Evolutionary conservation across 495 filamentous ascomycete genomes (phyloP).

Genomic region (Penicillium canescens): DNA sequence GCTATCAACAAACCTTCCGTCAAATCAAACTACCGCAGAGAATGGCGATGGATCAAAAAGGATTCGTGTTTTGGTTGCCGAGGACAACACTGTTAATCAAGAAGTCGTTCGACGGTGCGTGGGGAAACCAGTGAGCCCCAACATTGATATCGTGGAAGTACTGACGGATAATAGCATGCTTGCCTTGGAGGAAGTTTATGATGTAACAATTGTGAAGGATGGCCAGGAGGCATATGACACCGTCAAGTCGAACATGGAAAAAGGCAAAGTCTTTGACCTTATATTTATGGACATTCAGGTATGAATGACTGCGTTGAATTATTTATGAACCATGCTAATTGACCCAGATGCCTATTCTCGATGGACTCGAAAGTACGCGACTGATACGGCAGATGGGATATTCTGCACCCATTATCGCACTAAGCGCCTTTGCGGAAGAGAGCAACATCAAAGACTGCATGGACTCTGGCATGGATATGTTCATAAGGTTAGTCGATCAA

Average conservation of each 20-base stretch:
- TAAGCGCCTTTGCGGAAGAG: conserved; percentile 89
- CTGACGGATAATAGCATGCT: conserved; percentile 48
- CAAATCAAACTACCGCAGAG: conserved; percentile 44
- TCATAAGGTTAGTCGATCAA: conserved; percentile 41
- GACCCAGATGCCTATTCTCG: conserved; percentile 82
- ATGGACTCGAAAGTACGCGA: conserved; percentile 84
- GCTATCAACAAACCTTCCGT: conserved; percentile 33
- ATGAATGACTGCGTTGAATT: conserved; percentile 9
- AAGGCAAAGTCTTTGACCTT: conserved; percentile 69
- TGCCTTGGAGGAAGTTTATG: conserved; percentile 69
- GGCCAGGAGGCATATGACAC: conserved; percentile 86
- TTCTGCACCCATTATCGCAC: conserved; percentile 82
- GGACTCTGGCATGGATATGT: conserved; percentile 74
- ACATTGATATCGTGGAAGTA: background rate
- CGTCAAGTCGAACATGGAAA: conserved; percentile 79
- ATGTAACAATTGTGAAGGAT: conserved; percentile 79
- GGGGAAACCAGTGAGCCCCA: background rate
- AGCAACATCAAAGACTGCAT: conserved; percentile 85
- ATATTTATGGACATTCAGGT: conserved; percentile 88
- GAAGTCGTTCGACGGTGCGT: conserved; percentile 73
- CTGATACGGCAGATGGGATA: conserved; percentile 87
- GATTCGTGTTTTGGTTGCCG: conserved; percentile 84
- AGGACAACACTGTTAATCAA: conserved; percentile 94
- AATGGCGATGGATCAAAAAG: conserved; percentile 48
- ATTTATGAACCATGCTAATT: conserved; percentile 6